A percentile compares a stretch with the other conserved stretches of the same genome.
Evolutionary conservation across 768 basidiomycete genomes (phyloP).

Genomic region (Phylloporus sp.): DNA sequence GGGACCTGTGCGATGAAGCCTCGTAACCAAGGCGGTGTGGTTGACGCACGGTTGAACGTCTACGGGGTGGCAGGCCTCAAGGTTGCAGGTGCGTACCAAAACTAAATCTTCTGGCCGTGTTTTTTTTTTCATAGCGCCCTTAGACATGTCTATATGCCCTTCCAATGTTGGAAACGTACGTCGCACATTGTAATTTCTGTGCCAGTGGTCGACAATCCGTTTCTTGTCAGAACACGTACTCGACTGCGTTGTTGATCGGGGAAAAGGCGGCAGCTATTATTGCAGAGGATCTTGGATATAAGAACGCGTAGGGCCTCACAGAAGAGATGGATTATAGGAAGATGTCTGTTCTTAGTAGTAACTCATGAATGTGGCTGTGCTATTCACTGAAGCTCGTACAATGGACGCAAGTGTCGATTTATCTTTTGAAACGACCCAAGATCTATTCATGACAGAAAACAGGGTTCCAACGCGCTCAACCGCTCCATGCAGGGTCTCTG

Average conservation of each 20-base stretch:
- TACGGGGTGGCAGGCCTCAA: constrained; percentile 59
- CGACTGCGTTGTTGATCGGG: constrained; percentile 14
- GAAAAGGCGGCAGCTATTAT: constrained; percentile 16
- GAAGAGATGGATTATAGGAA: no score
- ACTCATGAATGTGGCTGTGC: background rate
- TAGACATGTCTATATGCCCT: constrained; percentile 37
- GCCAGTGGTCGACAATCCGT: no score
- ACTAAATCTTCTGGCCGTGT: background rate
- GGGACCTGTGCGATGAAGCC: constrained; percentile 72
- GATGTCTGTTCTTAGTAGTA: no score
- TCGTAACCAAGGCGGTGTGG: constrained; percentile 55
- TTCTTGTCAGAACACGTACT: constrained; percentile 19
- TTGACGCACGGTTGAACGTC: constrained; percentile 57
- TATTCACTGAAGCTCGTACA: no score
- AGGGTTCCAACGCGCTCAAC: constrained; percentile 75
- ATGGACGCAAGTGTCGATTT: constrained; percentile 17
- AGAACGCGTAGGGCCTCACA: background rate
- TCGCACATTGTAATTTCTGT: no score
- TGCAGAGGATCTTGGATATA: constrained; percentile 5
- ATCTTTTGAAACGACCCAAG: background rate
- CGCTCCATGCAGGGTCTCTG: constrained; percentile 77
- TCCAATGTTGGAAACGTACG: constrained; percentile 24
- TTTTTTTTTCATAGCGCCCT: background rate
- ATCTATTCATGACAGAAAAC: constrained; percentile 35
- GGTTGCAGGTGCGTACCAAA: constrained; percentile 45